Percentiles rank a stretch among this genome's conserved stretches.
These are phyloP conservation scores for Phytophthora foliorum DNA, from an alignment of 352 stramenopile genomes.

Conservation along the genomic window DNA sequence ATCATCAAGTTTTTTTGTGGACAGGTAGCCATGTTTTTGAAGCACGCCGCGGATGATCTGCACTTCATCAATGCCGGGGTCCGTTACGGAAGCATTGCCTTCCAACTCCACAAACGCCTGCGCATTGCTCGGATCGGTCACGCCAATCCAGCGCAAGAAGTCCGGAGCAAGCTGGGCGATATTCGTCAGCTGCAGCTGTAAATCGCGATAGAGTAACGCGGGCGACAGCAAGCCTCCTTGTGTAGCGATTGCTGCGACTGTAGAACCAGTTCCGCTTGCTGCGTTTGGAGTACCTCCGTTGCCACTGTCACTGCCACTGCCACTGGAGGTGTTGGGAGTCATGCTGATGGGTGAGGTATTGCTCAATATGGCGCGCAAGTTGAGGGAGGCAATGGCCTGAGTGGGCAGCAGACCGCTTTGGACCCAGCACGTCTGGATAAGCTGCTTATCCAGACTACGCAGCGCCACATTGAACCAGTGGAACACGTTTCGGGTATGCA, in stretches of 20 bases:
- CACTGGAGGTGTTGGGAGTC: conserved; percentile 14
- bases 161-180: conserved; percentile 73
- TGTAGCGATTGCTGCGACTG: conserved; percentile 1
- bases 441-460: conserved; percentile 70
- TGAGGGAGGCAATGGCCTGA: conserved; percentile 69
- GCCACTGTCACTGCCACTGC: conserved; percentile 28
- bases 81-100: conserved; percentile 79
- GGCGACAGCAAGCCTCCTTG: conserved; percentile 46
- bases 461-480: conserved; percentile 86
- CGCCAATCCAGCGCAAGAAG: conserved; percentile 80
- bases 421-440: conserved; percentile 83
- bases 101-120: conserved; percentile 79
- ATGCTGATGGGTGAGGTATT: conserved; percentile 25
- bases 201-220: conserved; percentile 56
- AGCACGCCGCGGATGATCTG: conserved; percentile 88
- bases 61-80: conserved; percentile 82
- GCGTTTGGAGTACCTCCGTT: conserved; percentile 7
- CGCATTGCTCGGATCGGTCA: conserved; percentile 61
- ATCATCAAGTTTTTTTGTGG: conserved; percentile 71
- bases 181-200: conserved; percentile 68
- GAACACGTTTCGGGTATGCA: conserved; percentile 88
- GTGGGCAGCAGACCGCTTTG: conserved; percentile 78
- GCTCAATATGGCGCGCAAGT: conserved; percentile 66
- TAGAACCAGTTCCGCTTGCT: conserved; percentile 14
- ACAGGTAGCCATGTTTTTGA: conserved; percentile 83